Base-by-base conservation (phyloP, 2,329 filamentous ascomycete species). In the Penicillium sp. region DNA sequence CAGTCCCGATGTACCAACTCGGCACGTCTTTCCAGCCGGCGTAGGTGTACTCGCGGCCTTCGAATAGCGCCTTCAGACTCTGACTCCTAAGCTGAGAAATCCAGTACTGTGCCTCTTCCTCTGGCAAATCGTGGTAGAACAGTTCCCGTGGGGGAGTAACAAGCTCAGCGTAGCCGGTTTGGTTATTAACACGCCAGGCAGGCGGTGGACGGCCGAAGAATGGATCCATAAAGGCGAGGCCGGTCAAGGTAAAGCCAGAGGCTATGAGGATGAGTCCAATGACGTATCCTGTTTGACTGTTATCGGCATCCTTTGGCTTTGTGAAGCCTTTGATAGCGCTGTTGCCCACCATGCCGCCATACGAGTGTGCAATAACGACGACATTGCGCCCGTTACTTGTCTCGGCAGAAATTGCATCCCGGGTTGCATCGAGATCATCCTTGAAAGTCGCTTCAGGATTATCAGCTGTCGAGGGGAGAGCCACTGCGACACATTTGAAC, bases 61-160 rank as follows among this genome's bases (percentile, higher is more conserved):
- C 78, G 4, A 75, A 77, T n/a, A 83, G 63, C 0, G 81, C 66
- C 50, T 79, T 81, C 7, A 82, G 65, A 3, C 75, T 75, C 20
- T 84, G 81, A 0, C 63, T 65, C 0, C 66, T 72, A 5, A 84
- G 78, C 58, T 77, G 74, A 0, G 66, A 67, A 1, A 75, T 74
- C 78, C 81, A 83, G 42, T 71, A 70, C 3, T 77, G 69, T 0
- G 71, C 79, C 54, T 84, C 82, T 0, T 78, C 75, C 0, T 61
- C 66, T 0, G 80, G 73, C 0, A 84, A 59, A 66, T 85, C 82
- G 60, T 84, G 80, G 58, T 84, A 85, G 58, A 84, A 81, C 2
- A 83, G 61, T 5, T 81, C 70, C 6, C 74, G 63, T 0, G 79
- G 69, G 17, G 77, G 63, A 22, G 60, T 66, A 15, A 73, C 67